These are phyloP conservation scores for Leccinum incarnatum DNA, from an alignment of 768 basidiomycete genomes.

Conservation along the genomic window DNA sequence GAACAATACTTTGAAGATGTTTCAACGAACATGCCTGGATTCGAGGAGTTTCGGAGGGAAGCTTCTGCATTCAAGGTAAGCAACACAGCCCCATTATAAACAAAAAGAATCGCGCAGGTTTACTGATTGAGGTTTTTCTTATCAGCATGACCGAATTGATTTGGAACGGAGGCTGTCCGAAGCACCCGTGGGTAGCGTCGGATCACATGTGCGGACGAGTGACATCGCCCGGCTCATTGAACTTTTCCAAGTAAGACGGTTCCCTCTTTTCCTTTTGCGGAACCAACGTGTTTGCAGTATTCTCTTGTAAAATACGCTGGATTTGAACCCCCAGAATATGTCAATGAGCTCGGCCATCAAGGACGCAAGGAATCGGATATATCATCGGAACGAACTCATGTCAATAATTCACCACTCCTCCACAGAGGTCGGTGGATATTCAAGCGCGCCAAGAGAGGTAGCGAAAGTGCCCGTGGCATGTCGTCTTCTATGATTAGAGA, in stretches of 20 bases:
- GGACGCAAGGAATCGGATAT: conserved; percentile 30
- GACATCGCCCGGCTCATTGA: conserved; percentile 85
- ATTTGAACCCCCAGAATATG: conserved; percentile 47
- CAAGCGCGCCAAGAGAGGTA: conserved; percentile 25
- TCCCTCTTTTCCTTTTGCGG: not conserved
- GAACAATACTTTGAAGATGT: conserved; percentile 75
- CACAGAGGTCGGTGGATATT: conserved; percentile 30
- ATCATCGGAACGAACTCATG: conserved; percentile 44
- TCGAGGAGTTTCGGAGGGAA: conserved; percentile 71
- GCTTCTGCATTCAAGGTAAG: conserved; percentile 75
- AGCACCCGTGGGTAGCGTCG: conserved; percentile 38
- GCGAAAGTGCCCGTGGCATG: conserved; percentile 31
- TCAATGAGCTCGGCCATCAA: conserved; percentile 19
- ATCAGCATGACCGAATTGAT: conserved; percentile 71
- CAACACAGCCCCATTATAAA: not conserved
- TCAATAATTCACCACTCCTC: conserved; percentile 33
- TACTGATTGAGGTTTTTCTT: conserved; percentile 6
- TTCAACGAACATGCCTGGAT: conserved; percentile 55
- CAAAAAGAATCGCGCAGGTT: not conserved
- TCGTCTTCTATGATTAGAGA: conserved; percentile 32
- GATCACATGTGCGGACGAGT: conserved; percentile 62
- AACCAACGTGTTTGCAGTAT: conserved; percentile 38
- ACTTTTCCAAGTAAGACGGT: conserved; percentile 60
- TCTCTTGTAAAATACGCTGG: conserved; percentile 72
- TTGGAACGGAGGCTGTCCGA: conserved; percentile 63